Evolutionary conservation across 2,329 filamentous ascomycete species (phyloP).

Genomic region (Berkeleyomyces basicola): DNA sequence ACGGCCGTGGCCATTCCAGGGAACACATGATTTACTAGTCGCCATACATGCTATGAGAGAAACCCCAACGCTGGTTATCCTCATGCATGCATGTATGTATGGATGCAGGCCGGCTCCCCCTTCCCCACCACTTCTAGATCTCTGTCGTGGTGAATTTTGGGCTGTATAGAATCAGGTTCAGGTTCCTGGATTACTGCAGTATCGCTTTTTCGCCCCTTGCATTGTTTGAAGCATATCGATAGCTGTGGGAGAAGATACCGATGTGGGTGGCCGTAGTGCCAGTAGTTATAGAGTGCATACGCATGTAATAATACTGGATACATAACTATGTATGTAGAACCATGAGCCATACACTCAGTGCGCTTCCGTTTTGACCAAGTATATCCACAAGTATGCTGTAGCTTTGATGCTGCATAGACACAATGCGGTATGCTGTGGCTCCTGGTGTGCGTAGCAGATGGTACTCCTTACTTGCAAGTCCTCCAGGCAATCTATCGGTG

Average conservation of each 20-base stretch:
- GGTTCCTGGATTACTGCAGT: constrained; percentile 1
- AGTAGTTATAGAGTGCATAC: background rate
- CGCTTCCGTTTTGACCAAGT: too few species aligned
- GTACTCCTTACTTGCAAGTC: background rate
- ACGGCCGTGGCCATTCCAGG: background rate
- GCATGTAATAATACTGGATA: too few species aligned
- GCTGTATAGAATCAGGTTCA: background rate
- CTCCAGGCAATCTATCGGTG: background rate
- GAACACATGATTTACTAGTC: background rate
- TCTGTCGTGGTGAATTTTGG: background rate
- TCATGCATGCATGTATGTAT: background rate
- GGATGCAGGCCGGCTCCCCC: background rate
- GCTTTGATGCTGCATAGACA: background rate
- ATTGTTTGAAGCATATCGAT: background rate
- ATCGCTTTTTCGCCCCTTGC: background rate
- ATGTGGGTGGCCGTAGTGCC: background rate
- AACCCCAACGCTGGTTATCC: background rate
- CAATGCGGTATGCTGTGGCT: background rate
- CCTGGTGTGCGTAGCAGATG: background rate
- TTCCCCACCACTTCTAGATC: background rate
- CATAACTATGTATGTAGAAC: too few species aligned
- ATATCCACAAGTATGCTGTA: background rate
- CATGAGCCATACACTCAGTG: too few species aligned
- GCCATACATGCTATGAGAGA: background rate
- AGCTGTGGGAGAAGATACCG: background rate